Evolutionary conservation across 768 basidiomycete genomes (phyloP), one percentile per base, ranked within the genome.

Genomic region (Kwoniella newhampshirensis): DNA sequence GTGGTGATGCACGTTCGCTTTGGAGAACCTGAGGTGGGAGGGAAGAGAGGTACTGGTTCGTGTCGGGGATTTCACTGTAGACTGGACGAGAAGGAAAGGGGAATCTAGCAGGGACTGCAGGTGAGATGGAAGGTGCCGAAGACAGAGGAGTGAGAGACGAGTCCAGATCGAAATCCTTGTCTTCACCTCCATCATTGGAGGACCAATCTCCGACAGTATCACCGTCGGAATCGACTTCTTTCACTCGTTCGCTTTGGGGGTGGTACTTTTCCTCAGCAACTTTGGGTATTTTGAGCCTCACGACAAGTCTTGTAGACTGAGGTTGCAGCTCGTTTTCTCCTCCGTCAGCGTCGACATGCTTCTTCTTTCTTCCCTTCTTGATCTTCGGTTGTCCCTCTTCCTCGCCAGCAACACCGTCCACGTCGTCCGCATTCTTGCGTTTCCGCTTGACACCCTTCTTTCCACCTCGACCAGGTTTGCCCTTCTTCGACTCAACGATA

Each of bases 161-260:
- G 15, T 11, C 27, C 17, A 8, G 6, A 23, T 23, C 18, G 9
- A 4, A 30, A 12, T 28, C 41, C 23, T 9, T 25, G 15, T 51
- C 40, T 6, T 48, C 43, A 9, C 42, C 59, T 18, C 57, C 63
- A 30, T 62, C 66, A n/a, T 60, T 57, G 4, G 64, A 52, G 2
- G 56, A 62, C 35, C 45, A 67, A 13, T 61, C 67, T 2, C 67
- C 64, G 32, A 72, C 67, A 0, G 70, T 72, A 51, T 72, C 70
- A 5, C 70, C 70, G 39, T 72, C 70, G 17, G 70, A 69, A 55
- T 72, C 70, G 41, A 68, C 60, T 27, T 68, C 66, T 51, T 68
- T 68, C 44, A 55, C 64, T 28, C 48, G 51, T 40, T 50, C 49
- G 2, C 21, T 12, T 17, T 7, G 46, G n/a, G 32, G 13, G 17